A percentile compares a stretch with the other conserved stretches of the same genome.
phyloP scores from a whole-genome alignment of 768 basidiomycete species.

The Asterophora parasitica region DNA sequence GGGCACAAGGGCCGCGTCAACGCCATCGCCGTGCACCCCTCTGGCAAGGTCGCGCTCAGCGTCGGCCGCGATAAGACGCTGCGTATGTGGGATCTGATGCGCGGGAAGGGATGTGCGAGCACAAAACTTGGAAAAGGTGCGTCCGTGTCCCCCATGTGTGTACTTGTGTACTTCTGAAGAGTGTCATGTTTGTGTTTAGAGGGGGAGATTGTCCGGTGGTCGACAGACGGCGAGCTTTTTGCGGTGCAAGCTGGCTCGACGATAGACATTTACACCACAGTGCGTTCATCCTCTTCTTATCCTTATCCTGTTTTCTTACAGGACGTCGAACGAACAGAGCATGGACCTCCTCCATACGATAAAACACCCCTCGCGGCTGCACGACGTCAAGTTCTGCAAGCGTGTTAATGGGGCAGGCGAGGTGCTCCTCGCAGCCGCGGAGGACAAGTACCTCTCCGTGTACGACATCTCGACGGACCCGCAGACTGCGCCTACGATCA shows the following conservation, averaged over 20 bases:
- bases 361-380: slow-evolving; percentile 75
- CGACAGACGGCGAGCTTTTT: slow-evolving; percentile 70
- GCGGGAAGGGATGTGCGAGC: slow-evolving; percentile 86
- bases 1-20: slow-evolving; percentile 96
- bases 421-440: slow-evolving; percentile 77
- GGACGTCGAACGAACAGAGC: slow-evolving; percentile 40
- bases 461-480: slow-evolving; percentile 56
- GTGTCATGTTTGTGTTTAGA: slow-evolving; percentile 42
- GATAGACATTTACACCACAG: slow-evolving; percentile 82
- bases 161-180: background rate
- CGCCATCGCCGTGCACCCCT: slow-evolving; percentile 85
- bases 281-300: slow-evolving; percentile 25
- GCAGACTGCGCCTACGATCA: slow-evolving; percentile 44
- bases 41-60: slow-evolving; percentile 85
- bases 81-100: slow-evolving; percentile 99
- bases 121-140: slow-evolving; percentile 85
- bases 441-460: slow-evolving; percentile 83
- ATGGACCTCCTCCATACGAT: slow-evolving; percentile 76
- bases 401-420: slow-evolving; percentile 55
- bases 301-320: background rate
- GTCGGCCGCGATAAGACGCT: slow-evolving; percentile 88
- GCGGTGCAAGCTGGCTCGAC: slow-evolving; percentile 71
- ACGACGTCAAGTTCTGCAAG: slow-evolving; percentile 74
- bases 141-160: slow-evolving; percentile 17
- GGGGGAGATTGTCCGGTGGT: slow-evolving; percentile 91